Percentiles rank a stretch among this genome's conserved stretches.
Evolutionary conservation across 306 rosid genomes (phyloP).

Genomic region (Acmispon strigosus): DNA sequence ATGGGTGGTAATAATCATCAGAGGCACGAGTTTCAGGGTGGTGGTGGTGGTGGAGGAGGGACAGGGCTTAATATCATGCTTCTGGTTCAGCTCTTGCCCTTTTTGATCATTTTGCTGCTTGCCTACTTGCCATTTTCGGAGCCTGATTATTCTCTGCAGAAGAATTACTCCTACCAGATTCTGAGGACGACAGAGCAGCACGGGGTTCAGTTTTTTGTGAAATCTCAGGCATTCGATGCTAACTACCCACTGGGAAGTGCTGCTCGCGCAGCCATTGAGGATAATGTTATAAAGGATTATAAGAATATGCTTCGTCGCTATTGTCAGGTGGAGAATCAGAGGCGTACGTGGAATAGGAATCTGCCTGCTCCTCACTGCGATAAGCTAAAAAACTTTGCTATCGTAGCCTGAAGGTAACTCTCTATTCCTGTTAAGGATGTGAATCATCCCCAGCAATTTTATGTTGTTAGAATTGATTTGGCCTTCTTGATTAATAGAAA

Average conservation of each 20-base stretch:
- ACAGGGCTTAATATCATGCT: slow-evolving; percentile 55
- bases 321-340: slow-evolving; percentile 76
- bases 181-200: slow-evolving; percentile 49
- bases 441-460: background rate
- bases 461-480: background rate
- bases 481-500: background rate
- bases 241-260: slow-evolving; percentile 68
- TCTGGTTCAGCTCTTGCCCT: slow-evolving; percentile 63
- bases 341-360: slow-evolving; percentile 79
- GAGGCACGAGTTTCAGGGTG: slow-evolving; percentile 58
- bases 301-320: slow-evolving; percentile 62
- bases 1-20: slow-evolving; percentile 37
- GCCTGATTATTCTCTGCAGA: slow-evolving; percentile 62
- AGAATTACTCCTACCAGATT: slow-evolving; percentile 54
- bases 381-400: slow-evolving; percentile 47
- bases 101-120: slow-evolving; percentile 59
- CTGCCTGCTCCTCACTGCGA: slow-evolving; percentile 78
- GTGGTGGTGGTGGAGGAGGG: slow-evolving; percentile 38
- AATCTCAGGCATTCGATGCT: slow-evolving; percentile 50
- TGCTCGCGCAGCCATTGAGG: slow-evolving; percentile 63
- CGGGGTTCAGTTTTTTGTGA: slow-evolving; percentile 72
- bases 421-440: background rate
- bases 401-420: slow-evolving; percentile 51
- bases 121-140: slow-evolving; percentile 86
- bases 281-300: slow-evolving; percentile 56